phyloP scores from a whole-genome alignment of 1,284 basidiomycete genomes.

The Cystobasidium sp. region DNA sequence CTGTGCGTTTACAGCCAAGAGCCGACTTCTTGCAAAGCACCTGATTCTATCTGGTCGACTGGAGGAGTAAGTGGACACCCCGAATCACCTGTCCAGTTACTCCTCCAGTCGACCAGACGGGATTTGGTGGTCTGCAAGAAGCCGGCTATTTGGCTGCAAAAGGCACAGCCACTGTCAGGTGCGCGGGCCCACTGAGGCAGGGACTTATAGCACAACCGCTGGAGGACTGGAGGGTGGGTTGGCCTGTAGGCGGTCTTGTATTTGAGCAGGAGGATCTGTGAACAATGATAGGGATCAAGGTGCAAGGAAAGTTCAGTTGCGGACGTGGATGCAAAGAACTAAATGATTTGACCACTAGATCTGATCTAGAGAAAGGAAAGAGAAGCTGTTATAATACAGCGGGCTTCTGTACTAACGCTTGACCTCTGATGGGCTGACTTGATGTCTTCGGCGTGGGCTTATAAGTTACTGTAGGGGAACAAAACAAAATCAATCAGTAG shows the following conservation, averaged over 20 bases:
- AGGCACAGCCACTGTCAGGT: no score
- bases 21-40: no score
- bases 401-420: background rate
- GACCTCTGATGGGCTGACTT: constrained; percentile 1
- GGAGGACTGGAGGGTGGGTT: background rate
- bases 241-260: background rate
- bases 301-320: background rate
- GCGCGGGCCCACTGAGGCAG: background rate
- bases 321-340: background rate
- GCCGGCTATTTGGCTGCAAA: no score
- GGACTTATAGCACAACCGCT: background rate
- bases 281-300: background rate
- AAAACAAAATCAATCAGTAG: no score
- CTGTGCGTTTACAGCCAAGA: no score
- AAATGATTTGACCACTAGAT: background rate
- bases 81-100: no score
- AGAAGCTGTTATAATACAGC: background rate
- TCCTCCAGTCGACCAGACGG: no score
- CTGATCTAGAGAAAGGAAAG: background rate
- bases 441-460: background rate
- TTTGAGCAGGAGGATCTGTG: background rate
- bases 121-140: no score
- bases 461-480: background rate
- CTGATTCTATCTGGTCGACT: no score
- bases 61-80: no score